Evolutionary conservation across 2,329 filamentous ascomycete species (phyloP), one percentile per base, ranked within the genome.

Genomic region (Calonectria pseudoreteaudii): DNA sequence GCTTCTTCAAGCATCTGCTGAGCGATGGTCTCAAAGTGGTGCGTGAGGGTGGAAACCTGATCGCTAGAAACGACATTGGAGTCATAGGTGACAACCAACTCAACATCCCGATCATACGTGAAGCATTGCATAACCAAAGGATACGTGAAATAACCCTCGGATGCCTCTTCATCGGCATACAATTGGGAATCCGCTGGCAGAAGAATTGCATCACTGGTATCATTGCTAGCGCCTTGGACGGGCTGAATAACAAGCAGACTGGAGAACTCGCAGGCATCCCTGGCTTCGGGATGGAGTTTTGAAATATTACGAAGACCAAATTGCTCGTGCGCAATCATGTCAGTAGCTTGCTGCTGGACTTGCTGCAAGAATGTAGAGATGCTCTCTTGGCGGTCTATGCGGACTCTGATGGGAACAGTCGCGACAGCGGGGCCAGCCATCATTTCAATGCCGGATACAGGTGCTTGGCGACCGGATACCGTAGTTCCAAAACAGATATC

Each of bases 281-380:
- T 49, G 7, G 50, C 66, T 8, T 70, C 72, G 16, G 72, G 9
- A 41, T 66, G 71, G 2, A 75, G 34, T 23, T 64, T 74, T 28
- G 75, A 74, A 38, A 81, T 81, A 9, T 73, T 72, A 1, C 68
- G 73, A 23, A 76, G 65, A 26, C 75, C 75, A 16, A 62, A 70
- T 23, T 76, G 73, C 23, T 74, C 73, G 47, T 49, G 68, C 4
- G 70, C 18, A 7, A 73, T 68, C 72, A 76, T 74, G 14, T 73
- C 73, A 30, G 64, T 31, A 16, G 70, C 64, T 31, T 74, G 64
- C 18, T 66, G 26, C 30, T 81, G 77, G 0, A 79, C 44, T 0
- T 79, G 76, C 23, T 87, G 80, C n/a, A 91, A 76, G 73, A 53
- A 31, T 9, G 2, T 14, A 8, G 28, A 53, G 13, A 87, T 79